Evolutionary conservation across 208 protist genomes (phyloP), one percentile per base, ranked within the genome.

Genomic region (Acanthamoeba royreba): DNA sequence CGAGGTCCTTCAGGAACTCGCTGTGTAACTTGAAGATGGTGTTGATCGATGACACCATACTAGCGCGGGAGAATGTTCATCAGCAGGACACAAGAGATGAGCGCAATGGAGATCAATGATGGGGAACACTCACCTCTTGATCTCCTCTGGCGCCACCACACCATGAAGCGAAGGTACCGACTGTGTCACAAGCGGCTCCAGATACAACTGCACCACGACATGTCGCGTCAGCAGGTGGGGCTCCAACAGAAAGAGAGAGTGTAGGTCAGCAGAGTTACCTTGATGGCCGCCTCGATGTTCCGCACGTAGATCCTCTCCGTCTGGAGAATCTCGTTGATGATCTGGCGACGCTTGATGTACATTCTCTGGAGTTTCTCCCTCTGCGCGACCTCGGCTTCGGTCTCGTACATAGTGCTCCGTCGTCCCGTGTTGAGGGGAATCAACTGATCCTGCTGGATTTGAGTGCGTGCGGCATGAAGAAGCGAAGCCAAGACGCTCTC

Each of bases 301-400:
- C 28, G 25, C 38, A 79, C 66, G 35, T 79, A 79, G 66, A 79
- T 25, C 35, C 33, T 40, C 66, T 79, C 66, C n/a, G 66, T 79
- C 66, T 79, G 66, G 35, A 79, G 66, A 11, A 79, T 79, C 66
- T 79, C 66, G 66, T 79, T 79, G 38, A 79, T 79, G 66, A 79
- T 79, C 66, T 79, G 66, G 7, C 66, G 66, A 15, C 66, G 66
- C 66, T 79, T 79, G 66, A 79, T 79, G 35, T 45, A 79, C 9
- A 22, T 45, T 1, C 66, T 9, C 66, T 79, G 66, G n/a, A 79
- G 28, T 22, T 7, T 40, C 66, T 79, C 66, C 13, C 66, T 33
- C 66, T 79, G 38, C 38, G 66, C 66, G 38, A 46, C 45, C 17
- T 79, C 35, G 4, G 31, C 66, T 8, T 42, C 66, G 35, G 66